Evolutionary conservation across 2,329 filamentous ascomycete genomes (phyloP), one percentile per base, ranked within the genome.

Genomic region (Hypoxylon sp.): DNA sequence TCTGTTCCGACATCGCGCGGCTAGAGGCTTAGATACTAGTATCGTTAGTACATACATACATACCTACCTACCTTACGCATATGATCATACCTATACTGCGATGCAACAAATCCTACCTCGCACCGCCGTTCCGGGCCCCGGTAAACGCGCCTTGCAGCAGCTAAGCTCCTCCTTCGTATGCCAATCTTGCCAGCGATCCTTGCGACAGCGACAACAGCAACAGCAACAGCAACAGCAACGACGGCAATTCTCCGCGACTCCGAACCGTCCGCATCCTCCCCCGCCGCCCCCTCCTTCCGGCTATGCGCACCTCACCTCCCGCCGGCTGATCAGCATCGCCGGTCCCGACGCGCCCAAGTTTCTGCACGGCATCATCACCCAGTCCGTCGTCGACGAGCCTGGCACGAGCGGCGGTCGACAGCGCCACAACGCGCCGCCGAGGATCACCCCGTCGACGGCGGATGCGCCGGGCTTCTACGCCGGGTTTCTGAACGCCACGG

Each of bases 281-380:
- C 72, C 75, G 8, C 68, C 71, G 27, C 77, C 78, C 9, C 77
- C 79, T 2, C 17, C 70, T 2, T 65, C 79, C 51, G 77, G 75
- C 60, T 67, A 82, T 70, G 73, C 82, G 9, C 69, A 71, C 17
- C 82, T 97, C 56, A 74, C 82, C n/a, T 87, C 87, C 59, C 89
- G 94, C 38, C 84, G 85, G 42, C 79, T 97, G 32, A 86, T 99
- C 61, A 87, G 87, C 29, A 76, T 97, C 56, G 82, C 86, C 11
- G 94, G 94, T 2, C 79, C 79, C 3, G 93, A 97, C 65, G 86
- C 91, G 21, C 81, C 88, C 35, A 87, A 88, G 61, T 97, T 92
- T 71, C 81, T 99, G 2, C 91, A 97, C 70, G 92, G 93, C 44
- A 83, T 96, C 48, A 82, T 94, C 58, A 96, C 93, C 1, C 83